These are phyloP conservation scores for Ceratobasidium papillatum DNA, from an alignment of 1,284 basidiomycete species.

Conservation along the genomic window DNA sequence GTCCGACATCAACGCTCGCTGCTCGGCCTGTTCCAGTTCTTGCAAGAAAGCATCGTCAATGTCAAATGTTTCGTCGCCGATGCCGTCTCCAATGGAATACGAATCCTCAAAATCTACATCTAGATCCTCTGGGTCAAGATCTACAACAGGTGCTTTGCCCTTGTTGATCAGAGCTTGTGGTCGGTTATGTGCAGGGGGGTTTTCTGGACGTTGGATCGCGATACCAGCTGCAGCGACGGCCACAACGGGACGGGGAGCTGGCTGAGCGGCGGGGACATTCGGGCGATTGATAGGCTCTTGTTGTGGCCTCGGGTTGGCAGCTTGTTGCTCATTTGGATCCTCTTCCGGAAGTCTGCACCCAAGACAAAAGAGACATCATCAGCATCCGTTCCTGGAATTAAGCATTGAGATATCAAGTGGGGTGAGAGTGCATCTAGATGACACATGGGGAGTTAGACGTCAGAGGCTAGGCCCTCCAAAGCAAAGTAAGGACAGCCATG, in stretches of 20 bases:
- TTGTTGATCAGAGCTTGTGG: slow-evolving; percentile 22
- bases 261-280: background rate
- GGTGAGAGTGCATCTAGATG: background rate
- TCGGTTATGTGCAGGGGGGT: slow-evolving; percentile 8
- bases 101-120: slow-evolving; percentile 30
- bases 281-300: background rate
- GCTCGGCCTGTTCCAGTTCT: slow-evolving; percentile 50
- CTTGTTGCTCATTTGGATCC: slow-evolving; percentile 20
- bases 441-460: background rate
- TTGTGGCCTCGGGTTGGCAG: background rate
- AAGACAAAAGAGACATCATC: background rate
- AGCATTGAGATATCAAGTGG: slow-evolving; percentile 39
- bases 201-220: slow-evolving; percentile 2
- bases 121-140: slow-evolving; percentile 43
- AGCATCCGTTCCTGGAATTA: slow-evolving; percentile 2
- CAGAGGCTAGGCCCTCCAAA: background rate
- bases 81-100: slow-evolving; percentile 31
- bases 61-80: slow-evolving; percentile 49
- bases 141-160: slow-evolving; percentile 33
- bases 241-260: background rate
- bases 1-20: slow-evolving; percentile 53
- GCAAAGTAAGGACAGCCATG: background rate
- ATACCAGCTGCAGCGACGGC: background rate
- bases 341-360: slow-evolving; percentile 23
- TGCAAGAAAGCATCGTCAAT: slow-evolving; percentile 55